A percentile compares a stretch with the other conserved stretches of the same genome.
These are phyloP conservation scores for Venturia aucupariae DNA, from an alignment of 2,329 filamentous ascomycete species.

Conservation along the genomic window DNA sequence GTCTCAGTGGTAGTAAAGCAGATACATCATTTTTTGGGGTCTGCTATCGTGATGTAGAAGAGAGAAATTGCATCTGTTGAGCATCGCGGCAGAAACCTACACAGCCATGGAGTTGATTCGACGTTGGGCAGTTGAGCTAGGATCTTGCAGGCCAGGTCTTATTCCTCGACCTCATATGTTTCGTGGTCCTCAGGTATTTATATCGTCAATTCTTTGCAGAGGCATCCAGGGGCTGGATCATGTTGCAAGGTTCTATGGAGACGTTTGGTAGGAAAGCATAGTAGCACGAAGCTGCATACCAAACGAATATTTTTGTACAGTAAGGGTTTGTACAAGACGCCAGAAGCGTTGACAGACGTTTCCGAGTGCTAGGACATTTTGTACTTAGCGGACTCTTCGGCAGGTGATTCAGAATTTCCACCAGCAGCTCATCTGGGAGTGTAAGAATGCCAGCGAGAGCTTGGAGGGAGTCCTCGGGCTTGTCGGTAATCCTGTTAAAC, in stretches of 20 bases:
- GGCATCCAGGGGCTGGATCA: neutral
- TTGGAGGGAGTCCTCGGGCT: neutral
- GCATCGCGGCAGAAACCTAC: no score
- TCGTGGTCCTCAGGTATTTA: neutral
- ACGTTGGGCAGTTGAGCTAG: no score
- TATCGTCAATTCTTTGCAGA: neutral
- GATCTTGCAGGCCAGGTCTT: no score
- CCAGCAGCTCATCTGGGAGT: no score
- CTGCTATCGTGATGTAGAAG: no score
- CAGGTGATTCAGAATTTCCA: no score
- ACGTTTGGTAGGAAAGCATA: neutral
- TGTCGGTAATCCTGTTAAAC: neutral
- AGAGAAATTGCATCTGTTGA: no score
- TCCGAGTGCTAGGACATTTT: neutral
- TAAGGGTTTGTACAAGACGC: neutral
- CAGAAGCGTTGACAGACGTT: neutral
- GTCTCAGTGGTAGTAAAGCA: no score
- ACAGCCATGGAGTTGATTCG: no score
- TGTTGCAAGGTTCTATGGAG: neutral
- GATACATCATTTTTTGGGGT: no score
- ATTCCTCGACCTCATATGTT: no score
- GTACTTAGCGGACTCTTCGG: neutral
- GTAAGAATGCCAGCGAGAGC: neutral
- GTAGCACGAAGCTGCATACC: neutral
- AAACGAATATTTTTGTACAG: neutral